Evolutionary conservation across 2,329 filamentous ascomycete species (phyloP).

Genomic region (Arthrobotrys megalospora): DNA sequence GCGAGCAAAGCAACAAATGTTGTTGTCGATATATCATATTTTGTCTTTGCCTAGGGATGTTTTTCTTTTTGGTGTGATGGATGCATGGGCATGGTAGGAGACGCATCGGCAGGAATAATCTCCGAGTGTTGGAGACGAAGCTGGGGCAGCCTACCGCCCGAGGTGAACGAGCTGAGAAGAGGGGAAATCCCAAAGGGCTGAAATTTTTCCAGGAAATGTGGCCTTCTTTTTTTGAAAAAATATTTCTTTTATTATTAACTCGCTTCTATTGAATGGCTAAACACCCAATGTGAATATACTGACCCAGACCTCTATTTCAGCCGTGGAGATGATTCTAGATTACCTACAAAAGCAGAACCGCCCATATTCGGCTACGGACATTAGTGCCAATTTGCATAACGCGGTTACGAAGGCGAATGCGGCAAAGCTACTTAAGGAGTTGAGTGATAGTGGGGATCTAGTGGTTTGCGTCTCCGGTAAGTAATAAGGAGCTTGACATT

Average conservation of each 20-base stretch:
- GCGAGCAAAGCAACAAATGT: constrained; percentile 37
- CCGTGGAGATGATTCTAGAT: constrained; percentile 65
- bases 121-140: constrained; percentile 61
- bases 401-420: constrained; percentile 74
- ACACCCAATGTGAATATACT: constrained; percentile 23
- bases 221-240: constrained; percentile 14
- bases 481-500: constrained; percentile 44
- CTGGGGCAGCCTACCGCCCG: constrained; percentile 29
- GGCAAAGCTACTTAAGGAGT: constrained; percentile 75
- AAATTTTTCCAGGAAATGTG: constrained; percentile 41
- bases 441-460: constrained; percentile 75
- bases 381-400: constrained; percentile 76
- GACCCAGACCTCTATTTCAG: constrained; percentile 57
- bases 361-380: constrained; percentile 70
- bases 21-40: constrained; percentile 59
- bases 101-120: constrained; percentile 59
- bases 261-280: constrained; percentile 24
- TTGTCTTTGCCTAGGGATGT: constrained; percentile 31
- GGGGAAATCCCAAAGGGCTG: constrained; percentile 38
- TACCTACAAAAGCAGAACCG: constrained; percentile 68
- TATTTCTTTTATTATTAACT: constrained; percentile 22
- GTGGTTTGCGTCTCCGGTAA: constrained; percentile 73
- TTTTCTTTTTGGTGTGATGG: constrained; percentile 40
- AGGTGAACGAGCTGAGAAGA: constrained; percentile 50
- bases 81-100: constrained; percentile 49